Base-by-base conservation (phyloP, 2,329 filamentous ascomycete species). In the Diaporthe vaccinii region DNA sequence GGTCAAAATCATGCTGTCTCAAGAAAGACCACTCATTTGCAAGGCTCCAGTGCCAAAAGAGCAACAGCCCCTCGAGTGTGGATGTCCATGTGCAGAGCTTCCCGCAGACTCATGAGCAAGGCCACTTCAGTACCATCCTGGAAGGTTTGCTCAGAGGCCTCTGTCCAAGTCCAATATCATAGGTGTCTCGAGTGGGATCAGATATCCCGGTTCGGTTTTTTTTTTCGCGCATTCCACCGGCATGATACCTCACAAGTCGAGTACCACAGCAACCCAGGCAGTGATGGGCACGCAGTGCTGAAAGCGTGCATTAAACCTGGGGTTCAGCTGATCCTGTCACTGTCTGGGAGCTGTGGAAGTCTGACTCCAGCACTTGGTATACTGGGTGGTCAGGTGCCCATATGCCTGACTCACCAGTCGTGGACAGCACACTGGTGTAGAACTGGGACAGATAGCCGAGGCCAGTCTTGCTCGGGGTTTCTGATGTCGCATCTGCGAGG, bases 361-460 rank as follows among this genome's bases (percentile, higher is more conserved):
- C 73, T 34, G 46, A 65, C 39, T 75, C 34, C 17, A 76, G 55
- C 25, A 76, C 46, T 34, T 36, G 65, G 62, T 75, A 76, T 44
- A 76, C 61, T 49, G 61, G 75, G 28, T 79, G 80, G 44, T 78
- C 77, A 31, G 76, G 68, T 7, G 78, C 72, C 79, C 81, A 82
- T 8, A 79, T 76, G 15, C 53, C 46, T 68, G 78, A 79, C 17
- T 58, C 77, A 22, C 44, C 44, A 49, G 44, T 49, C 62, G 70
- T 78, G 53, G 78, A 71, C 46, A 83, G 69, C 34, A 84, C 72
- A 34, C 76, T 78, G 49, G 80, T 88, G 82, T 94, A 94, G 82
- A 92, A 94, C 62, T 89, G 89, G 79, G 94, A 85, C 73, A 95
- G 85, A 81, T 89, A 89, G 75, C 87, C 87, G 80, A 94, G 85